Conservation (phyloP, 2,329 filamentous ascomycete species). For the Fusarium verticillioides region DNA sequence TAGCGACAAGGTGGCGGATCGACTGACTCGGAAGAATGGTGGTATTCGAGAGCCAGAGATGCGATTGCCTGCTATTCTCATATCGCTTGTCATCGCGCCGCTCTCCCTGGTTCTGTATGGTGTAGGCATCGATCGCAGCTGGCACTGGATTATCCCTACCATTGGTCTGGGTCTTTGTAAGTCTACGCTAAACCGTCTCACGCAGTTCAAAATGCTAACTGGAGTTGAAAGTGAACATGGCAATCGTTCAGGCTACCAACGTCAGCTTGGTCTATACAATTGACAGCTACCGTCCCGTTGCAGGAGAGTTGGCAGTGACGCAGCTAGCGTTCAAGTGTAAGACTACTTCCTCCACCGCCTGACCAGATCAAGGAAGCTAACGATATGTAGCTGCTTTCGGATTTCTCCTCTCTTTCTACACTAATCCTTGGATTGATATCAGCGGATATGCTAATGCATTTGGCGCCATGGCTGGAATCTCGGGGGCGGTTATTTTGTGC, state of each 20-base stretch:
- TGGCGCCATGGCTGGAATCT: conserved; percentile 64
- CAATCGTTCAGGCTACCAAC: conserved; percentile 66
- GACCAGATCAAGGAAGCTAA: rapidly evolving
- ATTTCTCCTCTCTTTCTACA: conserved; percentile 69
- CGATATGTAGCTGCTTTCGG: conserved; percentile 59
- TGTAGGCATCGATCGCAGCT: conserved; percentile 56
- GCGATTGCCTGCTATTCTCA: conserved; percentile 64
- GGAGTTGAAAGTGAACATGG: conserved; percentile 57
- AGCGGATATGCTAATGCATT: conserved; percentile 63
- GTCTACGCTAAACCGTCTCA: rapidly evolving
- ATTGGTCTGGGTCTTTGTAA: conserved; percentile 61
- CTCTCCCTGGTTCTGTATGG: conserved; percentile 59
- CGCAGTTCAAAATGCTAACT: rapidly evolving
- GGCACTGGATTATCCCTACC: conserved; percentile 67
- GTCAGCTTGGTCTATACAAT: conserved; percentile 67
- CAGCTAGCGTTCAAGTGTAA: conserved; percentile 66
- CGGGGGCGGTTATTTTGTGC: not conserved
- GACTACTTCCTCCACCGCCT: conserved; percentile 23
- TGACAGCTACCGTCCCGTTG: conserved; percentile 67
- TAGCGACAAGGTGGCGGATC: conserved; percentile 60
- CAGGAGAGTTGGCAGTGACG: conserved; percentile 65
- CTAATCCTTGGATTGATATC: conserved; percentile 65
- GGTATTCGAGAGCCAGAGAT: conserved; percentile 70
- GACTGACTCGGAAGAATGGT: conserved; percentile 61
- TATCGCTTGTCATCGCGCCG: conserved; percentile 63